Evolutionary conservation across 2,329 filamentous ascomycete species (phyloP).

Genomic region (Blastomyces parvus): DNA sequence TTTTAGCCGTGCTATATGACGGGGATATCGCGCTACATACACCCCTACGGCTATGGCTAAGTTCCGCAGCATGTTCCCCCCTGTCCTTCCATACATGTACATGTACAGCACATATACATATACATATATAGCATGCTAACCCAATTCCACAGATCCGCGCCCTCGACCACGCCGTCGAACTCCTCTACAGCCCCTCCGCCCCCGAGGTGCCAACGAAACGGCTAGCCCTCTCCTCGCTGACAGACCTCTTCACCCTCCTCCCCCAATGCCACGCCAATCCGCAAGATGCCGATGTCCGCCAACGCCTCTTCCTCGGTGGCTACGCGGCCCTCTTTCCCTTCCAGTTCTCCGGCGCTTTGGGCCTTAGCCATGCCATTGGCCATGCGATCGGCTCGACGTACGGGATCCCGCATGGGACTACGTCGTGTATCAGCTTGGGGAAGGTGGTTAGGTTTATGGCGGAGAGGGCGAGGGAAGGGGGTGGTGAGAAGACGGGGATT

Average conservation of each 20-base stretch:
- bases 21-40: conserved; percentile 5
- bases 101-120: too few species aligned
- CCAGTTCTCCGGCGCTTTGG: conserved; percentile 10
- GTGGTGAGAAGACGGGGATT: conserved; percentile 8
- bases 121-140: not conserved
- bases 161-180: conserved; percentile 15
- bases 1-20: conserved; percentile 2
- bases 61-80: conserved; percentile 11
- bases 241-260: conserved; percentile 13
- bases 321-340: conserved; percentile 14
- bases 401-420: conserved; percentile 16
- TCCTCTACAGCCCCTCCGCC: conserved; percentile 14
- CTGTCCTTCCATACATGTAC: not conserved
- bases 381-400: conserved; percentile 15
- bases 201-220: conserved; percentile 14
- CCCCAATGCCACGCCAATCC: conserved; percentile 12
- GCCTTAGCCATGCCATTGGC: conserved; percentile 15
- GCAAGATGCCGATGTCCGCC: conserved; percentile 14
- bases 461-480: conserved; percentile 6
- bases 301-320: conserved; percentile 12
- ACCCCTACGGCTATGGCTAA: conserved; percentile 11
- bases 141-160: conserved; percentile 12
- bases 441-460: conserved; percentile 11
- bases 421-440: conserved; percentile 15
- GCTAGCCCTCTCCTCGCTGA: conserved; percentile 11